Percentiles rank a stretch among this genome's conserved stretches.
Evolutionary conservation across 345 rosid genomes (phyloP).

Genomic region (Psidium friedrichsthalianum): DNA sequence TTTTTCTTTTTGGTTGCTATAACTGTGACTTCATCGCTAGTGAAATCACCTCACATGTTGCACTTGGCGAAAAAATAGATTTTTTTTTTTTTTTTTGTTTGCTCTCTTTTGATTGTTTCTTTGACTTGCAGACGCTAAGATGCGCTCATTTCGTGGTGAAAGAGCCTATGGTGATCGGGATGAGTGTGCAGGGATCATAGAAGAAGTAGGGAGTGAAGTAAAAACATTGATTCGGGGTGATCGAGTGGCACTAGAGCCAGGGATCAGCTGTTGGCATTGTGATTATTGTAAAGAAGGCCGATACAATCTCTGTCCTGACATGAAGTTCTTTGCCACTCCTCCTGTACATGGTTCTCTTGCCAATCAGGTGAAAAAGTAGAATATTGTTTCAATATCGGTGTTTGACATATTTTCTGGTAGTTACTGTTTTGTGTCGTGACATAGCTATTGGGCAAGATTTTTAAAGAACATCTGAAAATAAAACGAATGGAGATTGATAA

Average conservation of each 20-base stretch:
- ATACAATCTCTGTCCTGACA: constrained; percentile 84
- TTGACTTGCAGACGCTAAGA: constrained; percentile 44
- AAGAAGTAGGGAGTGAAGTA: constrained; percentile 72
- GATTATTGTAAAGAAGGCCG: constrained; percentile 59
- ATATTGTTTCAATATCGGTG: background rate
- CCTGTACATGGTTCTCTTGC: constrained; percentile 89
- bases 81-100: background rate
- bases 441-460: background rate
- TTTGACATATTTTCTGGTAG: background rate
- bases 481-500: background rate
- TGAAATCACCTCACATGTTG: background rate
- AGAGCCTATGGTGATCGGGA: constrained; percentile 95
- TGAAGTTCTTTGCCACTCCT: constrained; percentile 94
- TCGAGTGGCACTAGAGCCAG: constrained; percentile 88
- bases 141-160: constrained; percentile 69
- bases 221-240: constrained; percentile 57
- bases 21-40: background rate
- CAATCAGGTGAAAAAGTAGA: constrained; percentile 35
- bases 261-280: constrained; percentile 82
- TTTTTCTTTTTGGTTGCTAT: background rate
- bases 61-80: background rate
- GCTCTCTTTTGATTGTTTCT: background rate
- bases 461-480: background rate
- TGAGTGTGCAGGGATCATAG: constrained; percentile 90
- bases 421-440: background rate